Evolutionary conservation across 2,329 filamentous ascomycete genomes (phyloP), one percentile per base, ranked within the genome.

Genomic region (Chaetomium sp.): DNA sequence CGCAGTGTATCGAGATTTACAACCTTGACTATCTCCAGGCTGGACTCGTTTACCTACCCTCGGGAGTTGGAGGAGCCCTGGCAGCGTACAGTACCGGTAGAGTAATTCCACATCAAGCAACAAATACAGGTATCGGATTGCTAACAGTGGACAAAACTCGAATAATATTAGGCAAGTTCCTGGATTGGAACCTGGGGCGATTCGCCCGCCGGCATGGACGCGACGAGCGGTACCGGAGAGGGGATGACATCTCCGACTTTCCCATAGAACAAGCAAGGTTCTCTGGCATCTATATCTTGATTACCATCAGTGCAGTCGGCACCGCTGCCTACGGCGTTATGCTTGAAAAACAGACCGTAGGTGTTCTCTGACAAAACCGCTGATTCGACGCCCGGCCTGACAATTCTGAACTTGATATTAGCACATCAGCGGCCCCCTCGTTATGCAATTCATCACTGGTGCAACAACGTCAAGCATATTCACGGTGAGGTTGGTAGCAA

Each of bases 171-270:
- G 84, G 87, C 3, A 74, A 74, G 53, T 62, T 78, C 4, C 66
- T 77, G 50, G 76, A 79, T 66, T 82, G 80, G 74, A 89, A 89
- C 65, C 91, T 86, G 66, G 75, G 80, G 5, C 79, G 84, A 41
- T 85, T 86, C 2, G 36, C 36, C 11, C 11, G 8, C 11, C 36
- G 36, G 36, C 36, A 47, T 35, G 27, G 44, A 34, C 44, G 44
- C 12, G 45, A 37, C 8, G 12, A 10, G 5, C 14, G 45, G 3
- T 48, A 37, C 5, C 34, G 45, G 8, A 78, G 79, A 2, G 72
- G 74, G 7, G 69, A 73, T 43, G 70, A 77, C 51, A 66, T 77
- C 51, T 65, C 64, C 6, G 67, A 71, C 19, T 79, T 79, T 49
- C 77, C 77, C 3, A 74, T 79, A 38, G 77, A 79, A 61, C 70